Base-by-base conservation (phyloP, 805 yeast species). In the Wickerhamiella parazyma region DNA sequence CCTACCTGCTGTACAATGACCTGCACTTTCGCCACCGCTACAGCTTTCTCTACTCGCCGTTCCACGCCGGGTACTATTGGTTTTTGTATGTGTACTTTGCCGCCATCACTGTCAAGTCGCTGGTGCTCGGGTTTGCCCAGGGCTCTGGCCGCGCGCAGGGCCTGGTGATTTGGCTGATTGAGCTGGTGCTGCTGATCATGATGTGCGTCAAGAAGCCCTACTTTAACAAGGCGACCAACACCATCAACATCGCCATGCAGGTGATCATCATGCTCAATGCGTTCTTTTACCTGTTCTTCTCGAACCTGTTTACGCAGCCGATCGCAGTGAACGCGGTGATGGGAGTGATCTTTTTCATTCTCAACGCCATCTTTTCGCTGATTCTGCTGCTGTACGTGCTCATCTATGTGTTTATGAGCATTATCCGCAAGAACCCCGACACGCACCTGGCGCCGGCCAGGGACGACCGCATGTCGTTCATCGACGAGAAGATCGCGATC, bases 1-100 rank as follows among this genome's bases (percentile, higher is more conserved):
- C 95, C 16, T 94, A 89, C 38, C 62, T 84, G 46, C 66, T 87
- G 44, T 87, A 85, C 55, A 94, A 95, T 47, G 81, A 87, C 55
- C 68, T 76, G 37, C 63, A 65, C 22, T 70, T 84, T 26, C 70
- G 86, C 57, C 73, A 78, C 65, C 80, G 80, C 57, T 86, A 79
- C 57, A 95, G 95, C 0, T 87, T 80, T 63, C 74, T 86, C 55
- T 87, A 86, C 64, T 81, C 94, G 12, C 85, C 84, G 86, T 86
- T 80, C 62, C 73, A 74, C 49, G 93, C 95, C 17, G 67, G 68
- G 20, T 76, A 70, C 55, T 86, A 82, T 64, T 87, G 86, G 83
- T 87, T 87, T 71, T 83, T 89, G 47, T 64, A 70, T 14, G 78
- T 81, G 2, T 59, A 79, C 40, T 55, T 85, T 33, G 58, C 59